Conservation (phyloP, 495 filamentous ascomycete species). For the Rostrohypoxylon terebratum region DNA sequence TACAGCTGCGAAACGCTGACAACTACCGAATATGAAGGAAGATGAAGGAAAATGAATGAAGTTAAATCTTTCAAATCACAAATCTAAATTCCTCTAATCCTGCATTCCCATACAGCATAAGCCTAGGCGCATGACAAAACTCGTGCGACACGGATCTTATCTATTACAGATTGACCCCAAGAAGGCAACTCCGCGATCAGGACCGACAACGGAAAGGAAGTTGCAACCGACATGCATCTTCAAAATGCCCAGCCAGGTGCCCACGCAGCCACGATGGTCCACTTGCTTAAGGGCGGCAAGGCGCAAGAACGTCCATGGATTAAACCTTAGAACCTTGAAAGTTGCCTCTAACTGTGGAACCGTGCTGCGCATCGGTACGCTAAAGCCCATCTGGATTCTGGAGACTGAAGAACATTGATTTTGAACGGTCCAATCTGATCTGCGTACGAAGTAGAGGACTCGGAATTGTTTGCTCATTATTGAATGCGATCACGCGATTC, state of each 20-base stretch:
- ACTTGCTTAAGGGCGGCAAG: background rate
- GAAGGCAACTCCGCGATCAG: slow-evolving; percentile 21
- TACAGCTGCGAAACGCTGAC: background rate
- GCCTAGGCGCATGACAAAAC: slow-evolving; percentile 3
- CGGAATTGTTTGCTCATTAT: slow-evolving; percentile 29
- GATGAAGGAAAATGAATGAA: background rate
- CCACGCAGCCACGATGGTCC: background rate
- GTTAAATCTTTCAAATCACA: background rate
- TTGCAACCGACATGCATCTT: slow-evolving; percentile 11
- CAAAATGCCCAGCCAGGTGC: background rate
- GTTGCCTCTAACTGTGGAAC: slow-evolving; percentile 17
- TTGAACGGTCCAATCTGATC: background rate
- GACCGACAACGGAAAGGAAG: slow-evolving; percentile 17
- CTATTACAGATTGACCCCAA: slow-evolving; percentile 13
- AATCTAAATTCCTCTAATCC: slow-evolving; percentile 37
- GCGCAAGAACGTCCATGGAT: background rate
- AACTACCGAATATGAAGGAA: slow-evolving; percentile 25
- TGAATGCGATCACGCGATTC: slow-evolving; percentile 23
- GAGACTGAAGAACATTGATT: background rate
- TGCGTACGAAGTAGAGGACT: background rate
- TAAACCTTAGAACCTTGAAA: slow-evolving; percentile 7
- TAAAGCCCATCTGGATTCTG: slow-evolving; percentile 6
- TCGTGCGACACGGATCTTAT: slow-evolving; percentile 13
- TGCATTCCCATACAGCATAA: slow-evolving; percentile 37
- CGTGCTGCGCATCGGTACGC: background rate